These are phyloP conservation scores for Osmanthus fragrans DNA, from an alignment of 257 asterid species.

Conservation along the genomic window DNA sequence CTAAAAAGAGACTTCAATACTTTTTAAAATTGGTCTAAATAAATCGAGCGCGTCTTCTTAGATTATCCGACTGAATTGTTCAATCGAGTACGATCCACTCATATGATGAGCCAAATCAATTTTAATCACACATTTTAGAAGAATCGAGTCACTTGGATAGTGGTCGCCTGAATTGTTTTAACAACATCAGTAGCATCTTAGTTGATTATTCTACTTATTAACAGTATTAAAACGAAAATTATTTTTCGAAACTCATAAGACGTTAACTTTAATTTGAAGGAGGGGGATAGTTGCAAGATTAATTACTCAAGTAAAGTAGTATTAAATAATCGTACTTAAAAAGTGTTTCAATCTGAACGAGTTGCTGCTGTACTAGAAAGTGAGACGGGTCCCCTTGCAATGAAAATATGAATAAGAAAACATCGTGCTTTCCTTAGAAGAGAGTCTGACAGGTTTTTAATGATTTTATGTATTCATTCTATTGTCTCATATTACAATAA, in stretches of 20 bases:
- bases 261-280: not conserved
- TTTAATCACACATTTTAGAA: not conserved
- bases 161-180: not conserved
- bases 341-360: no score
- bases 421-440: not conserved
- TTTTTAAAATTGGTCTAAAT: not conserved
- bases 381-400: not conserved
- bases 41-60: not conserved
- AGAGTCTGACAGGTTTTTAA: not conserved
- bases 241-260: not conserved
- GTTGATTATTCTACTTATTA: no score
- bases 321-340: not conserved
- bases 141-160: no score
- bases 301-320: not conserved
- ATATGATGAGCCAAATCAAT: not conserved
- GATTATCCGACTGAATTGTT: not conserved
- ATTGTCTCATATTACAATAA: no score
- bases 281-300: not conserved
- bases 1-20: not conserved
- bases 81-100: not conserved
- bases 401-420: not conserved
- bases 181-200: no score
- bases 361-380: not conserved
- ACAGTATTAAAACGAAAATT: no score
- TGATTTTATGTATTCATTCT: no score